Evolutionary conservation across 2,329 filamentous ascomycete genomes (phyloP).

Genomic region (Coniochaeta sp.): DNA sequence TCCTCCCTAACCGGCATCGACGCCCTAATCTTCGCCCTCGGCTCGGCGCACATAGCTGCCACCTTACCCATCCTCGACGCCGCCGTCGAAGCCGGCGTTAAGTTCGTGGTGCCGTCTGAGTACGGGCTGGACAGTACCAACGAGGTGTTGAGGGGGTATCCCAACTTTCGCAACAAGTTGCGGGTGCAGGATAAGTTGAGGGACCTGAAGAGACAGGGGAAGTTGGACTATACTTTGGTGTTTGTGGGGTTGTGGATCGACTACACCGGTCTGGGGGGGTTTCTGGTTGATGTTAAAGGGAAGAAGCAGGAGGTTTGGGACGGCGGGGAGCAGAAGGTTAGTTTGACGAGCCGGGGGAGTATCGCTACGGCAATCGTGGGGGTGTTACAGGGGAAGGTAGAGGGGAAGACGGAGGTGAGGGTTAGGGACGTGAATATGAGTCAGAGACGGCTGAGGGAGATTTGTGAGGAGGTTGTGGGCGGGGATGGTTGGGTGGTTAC

Average conservation of each 20-base stretch:
- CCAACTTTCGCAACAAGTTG: neutral
- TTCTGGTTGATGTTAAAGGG: conserved; percentile 5
- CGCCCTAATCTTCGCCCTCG: too few relatives aligned
- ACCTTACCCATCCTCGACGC: too few relatives aligned
- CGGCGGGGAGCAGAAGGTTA: conserved; percentile 3
- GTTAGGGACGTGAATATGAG: conserved; percentile 7
- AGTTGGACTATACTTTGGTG: conserved; percentile 7
- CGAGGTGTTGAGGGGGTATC: conserved; percentile 2
- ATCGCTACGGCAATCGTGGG: conserved; percentile 6
- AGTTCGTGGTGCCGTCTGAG: too few relatives aligned
- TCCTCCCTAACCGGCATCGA: too few relatives aligned
- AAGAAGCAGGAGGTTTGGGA: conserved; percentile 6
- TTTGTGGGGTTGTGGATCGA: conserved; percentile 7
- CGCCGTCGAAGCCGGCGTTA: too few relatives aligned
- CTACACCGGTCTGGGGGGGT: conserved; percentile 7
- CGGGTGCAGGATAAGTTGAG: neutral
- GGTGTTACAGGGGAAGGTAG: conserved; percentile 2
- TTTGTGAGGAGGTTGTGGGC: conserved; percentile 3
- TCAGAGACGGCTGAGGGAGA: conserved; percentile 6
- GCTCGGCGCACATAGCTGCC: too few relatives aligned
- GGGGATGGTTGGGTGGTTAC: conserved; percentile 6
- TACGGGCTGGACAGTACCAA: too few relatives aligned
- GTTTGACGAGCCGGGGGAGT: conserved; percentile 6
- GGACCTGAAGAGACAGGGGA: neutral
- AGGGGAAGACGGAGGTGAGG: neutral